Evolutionary conservation across 2,329 filamentous ascomycete species (phyloP), one percentile per base, ranked within the genome.

Genomic region (Tolypocladium album): DNA sequence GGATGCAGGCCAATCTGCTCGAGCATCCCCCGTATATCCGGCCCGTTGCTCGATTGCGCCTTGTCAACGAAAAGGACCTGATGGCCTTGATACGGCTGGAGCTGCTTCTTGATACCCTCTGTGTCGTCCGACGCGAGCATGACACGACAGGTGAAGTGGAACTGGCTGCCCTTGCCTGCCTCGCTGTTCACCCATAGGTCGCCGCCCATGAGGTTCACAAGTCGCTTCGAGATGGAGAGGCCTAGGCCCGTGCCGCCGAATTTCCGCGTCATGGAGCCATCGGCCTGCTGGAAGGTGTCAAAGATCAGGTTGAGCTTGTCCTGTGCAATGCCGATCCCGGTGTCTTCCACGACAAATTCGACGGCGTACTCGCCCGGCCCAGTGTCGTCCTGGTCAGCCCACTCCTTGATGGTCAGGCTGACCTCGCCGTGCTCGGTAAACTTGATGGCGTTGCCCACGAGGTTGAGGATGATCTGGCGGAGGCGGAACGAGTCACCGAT

Each of bases 371-470:
- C 90, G 66, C 89, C 87, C 13, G 82, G 79, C 15, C 81, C 81
- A 50, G 85, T 80, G 56, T 87, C 82, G 56, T 86, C 82, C 63
- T 84, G 80, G 38, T 89, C 67, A 79, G 75, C 86, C 81, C 68
- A 78, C 69, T 84, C 80, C 66, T 87, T 86, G 67, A 97, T 97
- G n/a, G 89, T 92, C 58, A 97, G 85, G 73, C 92, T 95, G 68
- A 99, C 94, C 73, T 96, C 92, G 63, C 94, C 94, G 68, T 95
- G 88, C 74, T 97, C 93, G 3, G 94, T 97, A 74, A 99, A 99
- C 72, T 99, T 99, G 80, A 99, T 97, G 59, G 94, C 93, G 69
- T 99, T 99, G 70, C 94, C 94, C 59, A 97, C 93, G 60, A 99
- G 79, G 75, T 99, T 99, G 60, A 97, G 83, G 63, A 97, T 97